Evolutionary conservation across 225 moss, liverwort and hornwort genomes (phyloP).

Genomic region (Sphagnum tenellum): DNA sequence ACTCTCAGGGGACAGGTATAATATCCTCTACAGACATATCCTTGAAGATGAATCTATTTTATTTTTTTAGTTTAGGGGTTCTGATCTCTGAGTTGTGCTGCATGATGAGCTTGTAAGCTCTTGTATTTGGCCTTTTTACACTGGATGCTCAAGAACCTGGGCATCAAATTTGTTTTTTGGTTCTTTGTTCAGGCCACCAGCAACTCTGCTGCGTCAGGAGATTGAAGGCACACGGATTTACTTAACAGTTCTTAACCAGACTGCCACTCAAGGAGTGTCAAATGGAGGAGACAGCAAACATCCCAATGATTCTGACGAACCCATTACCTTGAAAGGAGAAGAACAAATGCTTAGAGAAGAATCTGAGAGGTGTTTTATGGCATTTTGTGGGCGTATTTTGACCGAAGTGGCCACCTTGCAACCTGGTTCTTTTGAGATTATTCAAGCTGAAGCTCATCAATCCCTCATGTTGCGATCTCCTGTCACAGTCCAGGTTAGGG

Average conservation of each 20-base stretch:
- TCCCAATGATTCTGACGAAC: no score
- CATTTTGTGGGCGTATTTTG: slow-evolving; percentile 82
- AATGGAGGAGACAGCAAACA: no score
- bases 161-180: no score
- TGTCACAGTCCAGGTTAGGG: slow-evolving; percentile 75
- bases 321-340: slow-evolving; percentile 9
- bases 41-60: no score
- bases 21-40: no score
- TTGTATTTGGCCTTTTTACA: no score
- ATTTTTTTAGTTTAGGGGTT: no score
- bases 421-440: slow-evolving; percentile 64
- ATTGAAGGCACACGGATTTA: slow-evolving; percentile 84
- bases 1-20: slow-evolving; percentile 80
- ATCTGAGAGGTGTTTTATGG: slow-evolving; percentile 79
- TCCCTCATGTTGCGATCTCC: slow-evolving; percentile 77
- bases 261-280: slow-evolving; percentile 6
- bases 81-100: no score
- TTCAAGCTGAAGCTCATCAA: slow-evolving; percentile 80
- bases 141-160: no score
- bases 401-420: slow-evolving; percentile 82
- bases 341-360: slow-evolving; percentile 69
- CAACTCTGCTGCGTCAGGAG: slow-evolving; percentile 89
- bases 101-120: no score
- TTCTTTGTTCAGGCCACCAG: slow-evolving; percentile 52
- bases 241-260: slow-evolving; percentile 70